Conservation (phyloP, 805 yeast genomes). For the Teunomyces atbi region DNA sequence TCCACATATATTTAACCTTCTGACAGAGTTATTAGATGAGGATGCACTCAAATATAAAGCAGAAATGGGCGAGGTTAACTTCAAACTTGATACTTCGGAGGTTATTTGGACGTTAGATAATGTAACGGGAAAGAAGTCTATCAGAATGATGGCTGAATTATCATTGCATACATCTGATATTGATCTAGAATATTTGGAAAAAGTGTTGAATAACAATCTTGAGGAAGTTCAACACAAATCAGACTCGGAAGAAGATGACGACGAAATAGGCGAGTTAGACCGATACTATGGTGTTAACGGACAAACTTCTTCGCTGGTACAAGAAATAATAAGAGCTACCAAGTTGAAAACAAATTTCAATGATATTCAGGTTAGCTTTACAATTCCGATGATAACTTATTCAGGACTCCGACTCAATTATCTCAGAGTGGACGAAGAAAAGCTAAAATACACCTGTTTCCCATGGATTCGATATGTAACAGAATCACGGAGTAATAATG, state of each 20-base stretch:
- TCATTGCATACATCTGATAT: conserved; percentile 20
- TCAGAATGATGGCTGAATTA: conserved; percentile 58
- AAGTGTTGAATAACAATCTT: conserved; percentile 12
- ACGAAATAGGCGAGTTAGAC: conserved; percentile 19
- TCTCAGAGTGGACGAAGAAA: conserved; percentile 62
- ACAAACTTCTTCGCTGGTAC: conserved; percentile 26
- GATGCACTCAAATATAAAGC: conserved; percentile 68
- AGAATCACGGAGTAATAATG: conserved; percentile 5
- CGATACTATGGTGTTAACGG: conserved; percentile 38
- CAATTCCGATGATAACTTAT: conserved; percentile 50
- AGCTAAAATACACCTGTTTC: conserved; percentile 61
- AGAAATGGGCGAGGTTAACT: conserved; percentile 66
- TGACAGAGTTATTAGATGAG: conserved; percentile 10
- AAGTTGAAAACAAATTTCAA: conserved; percentile 14
- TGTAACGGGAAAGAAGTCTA: conserved; percentile 57
- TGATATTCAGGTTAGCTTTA: conserved; percentile 29
- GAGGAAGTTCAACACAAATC: conserved; percentile 1
- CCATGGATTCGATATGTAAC: conserved; percentile 72
- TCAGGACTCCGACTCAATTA: conserved; percentile 68
- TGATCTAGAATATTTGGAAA: conserved; percentile 3
- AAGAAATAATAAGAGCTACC: conserved; percentile 13
- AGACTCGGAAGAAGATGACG: conserved; percentile 10
- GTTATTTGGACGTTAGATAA: conserved; percentile 71
- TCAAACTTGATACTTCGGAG: conserved; percentile 66
- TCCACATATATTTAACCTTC: conserved; percentile 31